Evolutionary conservation across 176 grass and related monocot genomes (phyloP).

Genomic region (Raddia distichophylla): DNA sequence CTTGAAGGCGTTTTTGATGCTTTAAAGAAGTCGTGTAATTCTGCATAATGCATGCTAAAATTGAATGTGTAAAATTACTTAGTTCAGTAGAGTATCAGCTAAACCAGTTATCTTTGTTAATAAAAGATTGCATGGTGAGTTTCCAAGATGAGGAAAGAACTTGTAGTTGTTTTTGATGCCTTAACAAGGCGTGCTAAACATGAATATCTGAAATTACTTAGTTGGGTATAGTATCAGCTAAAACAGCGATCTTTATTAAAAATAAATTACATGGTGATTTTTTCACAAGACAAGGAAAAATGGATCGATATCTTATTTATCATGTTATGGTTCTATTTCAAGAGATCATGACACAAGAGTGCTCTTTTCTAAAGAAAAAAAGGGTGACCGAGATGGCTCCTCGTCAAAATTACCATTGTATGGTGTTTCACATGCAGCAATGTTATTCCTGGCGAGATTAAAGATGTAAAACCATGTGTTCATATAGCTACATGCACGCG

Average conservation of each 20-base stretch:
- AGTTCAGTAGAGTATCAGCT: background rate
- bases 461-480: too few species aligned
- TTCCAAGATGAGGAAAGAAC: background rate
- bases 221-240: too few species aligned
- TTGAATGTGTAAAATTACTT: background rate
- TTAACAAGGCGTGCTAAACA: too few species aligned
- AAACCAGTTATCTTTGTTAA: background rate
- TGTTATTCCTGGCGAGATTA: background rate
- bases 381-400: background rate
- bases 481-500: too few species aligned
- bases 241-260: too few species aligned
- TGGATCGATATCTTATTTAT: background rate
- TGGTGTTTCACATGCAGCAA: background rate
- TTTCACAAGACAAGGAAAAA: background rate
- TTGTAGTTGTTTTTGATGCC: too few species aligned
- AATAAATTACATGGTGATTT: too few species aligned
- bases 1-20: slow-evolving; percentile 73
- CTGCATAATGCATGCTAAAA: slow-evolving; percentile 37
- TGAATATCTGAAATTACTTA: too few species aligned
- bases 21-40: slow-evolving; percentile 67
- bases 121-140: background rate
- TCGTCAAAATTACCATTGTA: background rate
- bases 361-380: background rate
- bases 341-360: background rate
- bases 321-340: background rate